Conservation (phyloP, 768 basidiomycete genomes). For the Hydnomerulius pinastri region DNA sequence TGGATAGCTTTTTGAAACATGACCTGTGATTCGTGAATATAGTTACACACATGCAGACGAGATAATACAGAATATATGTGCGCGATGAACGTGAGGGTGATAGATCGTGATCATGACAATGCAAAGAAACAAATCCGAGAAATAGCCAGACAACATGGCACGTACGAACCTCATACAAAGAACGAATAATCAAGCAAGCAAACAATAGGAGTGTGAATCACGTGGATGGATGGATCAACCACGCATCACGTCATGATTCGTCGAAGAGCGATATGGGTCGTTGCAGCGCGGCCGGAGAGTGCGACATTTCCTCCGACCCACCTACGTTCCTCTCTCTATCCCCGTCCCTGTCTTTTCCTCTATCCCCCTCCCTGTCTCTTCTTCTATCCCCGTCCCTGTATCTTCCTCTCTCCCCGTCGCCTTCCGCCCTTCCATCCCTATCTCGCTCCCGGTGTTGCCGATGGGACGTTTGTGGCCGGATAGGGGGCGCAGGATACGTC, state of each 20-base stretch:
- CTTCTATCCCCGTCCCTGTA: neutral
- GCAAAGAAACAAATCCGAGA: too few species aligned
- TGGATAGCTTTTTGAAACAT: too few species aligned
- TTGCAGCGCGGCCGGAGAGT: conserved; percentile 29
- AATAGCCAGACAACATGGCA: too few species aligned
- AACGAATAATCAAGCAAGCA: neutral
- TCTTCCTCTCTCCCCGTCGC: neutral
- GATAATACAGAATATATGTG: too few species aligned
- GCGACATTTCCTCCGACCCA: conserved; percentile 14
- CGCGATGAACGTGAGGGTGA: too few species aligned
- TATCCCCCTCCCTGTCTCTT: neutral
- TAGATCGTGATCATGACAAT: too few species aligned
- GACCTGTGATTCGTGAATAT: too few species aligned
- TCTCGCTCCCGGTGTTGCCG: conserved; percentile 3
- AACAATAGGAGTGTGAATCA: neutral
- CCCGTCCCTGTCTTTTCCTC: neutral
- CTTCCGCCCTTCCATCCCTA: neutral
- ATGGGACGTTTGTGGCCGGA: conserved; percentile 28
- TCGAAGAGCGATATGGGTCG: conserved; percentile 35
- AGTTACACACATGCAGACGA: too few species aligned
- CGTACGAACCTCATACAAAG: too few species aligned
- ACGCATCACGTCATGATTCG: conserved; percentile 24
- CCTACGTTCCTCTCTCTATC: conserved; percentile 4
- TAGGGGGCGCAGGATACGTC: conserved; percentile 28
- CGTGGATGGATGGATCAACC: neutral